Evolutionary conservation across 192 early-diverging fungal species (phyloP), one percentile per base, ranked within the genome.

Genomic region (Podila epigama): DNA sequence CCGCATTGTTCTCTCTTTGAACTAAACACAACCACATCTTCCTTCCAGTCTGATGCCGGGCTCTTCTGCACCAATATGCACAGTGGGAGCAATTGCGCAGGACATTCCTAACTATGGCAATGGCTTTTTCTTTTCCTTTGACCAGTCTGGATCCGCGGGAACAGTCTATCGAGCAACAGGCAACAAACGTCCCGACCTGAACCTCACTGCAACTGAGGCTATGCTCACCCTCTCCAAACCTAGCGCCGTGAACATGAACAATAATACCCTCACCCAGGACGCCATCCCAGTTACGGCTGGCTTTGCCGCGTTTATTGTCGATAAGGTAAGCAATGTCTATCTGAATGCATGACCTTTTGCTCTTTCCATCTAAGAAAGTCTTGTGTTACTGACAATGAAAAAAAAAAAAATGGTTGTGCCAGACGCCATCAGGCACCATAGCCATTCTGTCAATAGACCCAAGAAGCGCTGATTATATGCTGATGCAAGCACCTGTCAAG

Each of bases 1-100:
- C 37, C 37, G 37, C 37, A 39, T 35, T 3, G 18, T 39, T 13
- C 10, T 18, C 8, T 1, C 37, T n/a, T 4, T 31, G 25, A 1
- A 7, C 13, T 20, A 29, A 7, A 31, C n/a, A 40, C 16, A 31
- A 34, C 20, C 29, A 2, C 10, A n/a, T 32, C 59, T 4, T 37
- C 20, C 32, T 2, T 11, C 50, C 63, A 68, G 65, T 42, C 34
- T 37, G 44, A 53, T 60, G 18, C 32, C 29, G 73, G 73, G 73
- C 73, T 77, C n/a, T n/a, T n/a, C 70, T 58, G 73, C 68, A 41
- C 61, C 55, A 20, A 55, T 77, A 2, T 59, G 68, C 65, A 77
- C 73, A 3, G 66, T 64, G 25, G 73, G 73, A 58, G 66, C 66
- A 2, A 77, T 77, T 44, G 73, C 66, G 22, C 73, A 57, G 32